Base-by-base conservation (phyloP, 306 rosid species). In the Prunus dulcis region DNA sequence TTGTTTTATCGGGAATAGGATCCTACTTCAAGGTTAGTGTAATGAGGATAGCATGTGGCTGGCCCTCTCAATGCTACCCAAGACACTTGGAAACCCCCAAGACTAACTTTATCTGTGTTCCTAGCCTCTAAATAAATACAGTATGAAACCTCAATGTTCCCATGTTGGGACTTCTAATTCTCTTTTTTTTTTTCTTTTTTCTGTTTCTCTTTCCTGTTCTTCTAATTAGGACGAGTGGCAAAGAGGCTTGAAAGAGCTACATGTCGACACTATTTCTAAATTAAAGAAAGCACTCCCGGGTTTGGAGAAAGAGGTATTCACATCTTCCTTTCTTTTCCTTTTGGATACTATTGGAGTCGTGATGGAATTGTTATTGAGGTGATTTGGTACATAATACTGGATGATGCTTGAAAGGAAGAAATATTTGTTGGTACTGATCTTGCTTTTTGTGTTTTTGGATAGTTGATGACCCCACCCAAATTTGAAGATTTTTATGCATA, bases 181-280 rank as follows among this genome's bases (percentile, higher is more conserved):
- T 3, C 25, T 6, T 12, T 32, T 34, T 7, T n/a, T 56, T 34
- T 34, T 6, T 23, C 25, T 8, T 34, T 12, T 20, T 55, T 28
- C 11, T 6, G 28, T 15, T 55, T 23, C 7, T 11, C 11, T 41
- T 72, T n/a, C 64, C 5, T 58, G 13, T 41, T 57, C 23, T 58
- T 57, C 17, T 18, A 9, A 57, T 79, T 76, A 91, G 96, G 93
- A 87, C 60, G 96, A 91, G 79, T 91, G 96, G 96, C 88, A 75
- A 67, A 84, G 81, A 69, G 96, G 96, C 68, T 83, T 89, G 73
- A 85, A 81, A 80, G 73, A 73, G 69, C 76, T 87, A 57, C 86
- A 86, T 65, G 88, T 69, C 0, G 87, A 87, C 81, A 87, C 80
- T 38, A 76, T 75, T 2, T 20, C 82, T 45, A 87, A 87, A 73